Base-by-base conservation (phyloP, 2,329 filamentous ascomycete species). In the Pyrenophora teres region DNA sequence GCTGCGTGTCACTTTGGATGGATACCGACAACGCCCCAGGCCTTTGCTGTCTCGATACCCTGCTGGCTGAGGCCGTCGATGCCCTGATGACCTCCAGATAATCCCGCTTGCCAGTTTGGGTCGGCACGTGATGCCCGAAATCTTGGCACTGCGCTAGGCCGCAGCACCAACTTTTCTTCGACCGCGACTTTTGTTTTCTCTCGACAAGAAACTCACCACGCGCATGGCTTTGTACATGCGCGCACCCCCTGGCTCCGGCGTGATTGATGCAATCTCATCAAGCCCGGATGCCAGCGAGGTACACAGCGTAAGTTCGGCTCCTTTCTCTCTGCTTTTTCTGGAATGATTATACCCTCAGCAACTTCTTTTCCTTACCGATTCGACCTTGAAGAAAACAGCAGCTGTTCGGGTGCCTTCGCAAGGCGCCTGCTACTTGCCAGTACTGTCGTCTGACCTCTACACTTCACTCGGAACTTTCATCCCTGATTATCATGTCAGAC, bases 351-450 rank as follows among this genome's bases (percentile, higher is more conserved):
- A 89, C 80, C 77, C 74, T 77, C 81, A 80, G 78, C 80, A 74
- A 88, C 88, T 92, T 92, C 88, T 90, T 92, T 91, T 89, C 87
- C 87, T 83, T 86, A 81, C 87, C 79, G 87, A 92, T 83, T 90
- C 89, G 89, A 85, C 87, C 87, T 87, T 92, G 89, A 91, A 85
- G 86, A 90, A 87, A 79, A 63, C 72, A 78, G 79, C 27, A 80
- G 82, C 83, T 87, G 79, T 83, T 60, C 86, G 87, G 85, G 79
- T 71, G 77, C 77, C 77, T 74, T 79, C 78, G 78, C 82, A 80
- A 79, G 80, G 75, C 71, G 82, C 85, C 86, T 90, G 89, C 87
- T 92, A 92, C 89, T 92, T 89, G 89, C 89, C 89, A 92, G 89
- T 92, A 92, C 87, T 77, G 79, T 83, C 86, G 86, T 89, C 88